These are phyloP conservation scores for Wickerhamomyces hampshirensis DNA, from an alignment of 805 yeast species.

Conservation along the genomic window DNA sequence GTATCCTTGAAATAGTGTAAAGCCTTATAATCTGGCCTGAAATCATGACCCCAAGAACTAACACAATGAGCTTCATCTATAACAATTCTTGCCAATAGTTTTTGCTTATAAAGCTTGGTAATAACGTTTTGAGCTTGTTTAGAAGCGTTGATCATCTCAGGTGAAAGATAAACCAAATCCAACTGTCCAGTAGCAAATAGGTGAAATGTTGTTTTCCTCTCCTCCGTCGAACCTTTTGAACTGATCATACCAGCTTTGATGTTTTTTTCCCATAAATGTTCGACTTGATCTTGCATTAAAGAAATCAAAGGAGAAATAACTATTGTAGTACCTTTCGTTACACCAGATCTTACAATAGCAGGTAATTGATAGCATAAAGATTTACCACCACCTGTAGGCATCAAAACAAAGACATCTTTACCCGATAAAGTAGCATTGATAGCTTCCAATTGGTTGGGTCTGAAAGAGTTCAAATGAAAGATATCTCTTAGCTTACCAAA, in stretches of 20 bases:
- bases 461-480: constrained; percentile 63
- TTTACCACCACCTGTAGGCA: constrained; percentile 99
- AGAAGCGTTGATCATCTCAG: constrained; percentile 88
- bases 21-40: constrained; percentile 90
- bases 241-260: constrained; percentile 86
- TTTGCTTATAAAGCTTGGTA: constrained; percentile 45
- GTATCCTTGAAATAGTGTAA: constrained; percentile 65
- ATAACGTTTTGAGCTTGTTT: constrained; percentile 62
- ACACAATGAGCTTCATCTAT: constrained; percentile 99
- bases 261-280: constrained; percentile 60
- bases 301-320: constrained; percentile 95
- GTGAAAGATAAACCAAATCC: constrained; percentile 81
- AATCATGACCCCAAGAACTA: constrained; percentile 98
- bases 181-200: constrained; percentile 61
- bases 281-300: constrained; percentile 96
- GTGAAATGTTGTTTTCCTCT: constrained; percentile 57
- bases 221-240: constrained; percentile 64
- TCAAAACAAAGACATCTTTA: constrained; percentile 84
- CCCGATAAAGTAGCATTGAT: constrained; percentile 73
- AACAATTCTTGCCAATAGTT: constrained; percentile 74
- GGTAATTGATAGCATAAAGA: constrained; percentile 95
- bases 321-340: constrained; percentile 77
- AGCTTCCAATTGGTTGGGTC: constrained; percentile 85
- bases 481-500: constrained; percentile 46
- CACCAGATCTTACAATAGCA: constrained; percentile 73